A percentile compares a stretch with the other conserved stretches of the same genome.
phyloP scores from a whole-genome alignment of 2,329 filamentous ascomycete genomes.

The Diaporthe batatas region DNA sequence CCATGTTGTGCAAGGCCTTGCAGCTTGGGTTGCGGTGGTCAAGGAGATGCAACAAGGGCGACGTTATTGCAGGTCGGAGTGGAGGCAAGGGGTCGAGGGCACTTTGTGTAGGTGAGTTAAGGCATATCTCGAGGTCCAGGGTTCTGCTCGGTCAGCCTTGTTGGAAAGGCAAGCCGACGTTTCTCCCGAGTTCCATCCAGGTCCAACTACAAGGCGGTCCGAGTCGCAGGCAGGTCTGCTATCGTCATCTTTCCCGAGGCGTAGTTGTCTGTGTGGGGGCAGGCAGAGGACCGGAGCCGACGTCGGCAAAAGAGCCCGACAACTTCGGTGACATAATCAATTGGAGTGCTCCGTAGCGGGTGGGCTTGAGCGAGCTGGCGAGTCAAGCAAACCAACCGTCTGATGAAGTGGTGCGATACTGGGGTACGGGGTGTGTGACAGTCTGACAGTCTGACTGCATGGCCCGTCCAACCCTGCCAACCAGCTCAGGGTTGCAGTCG shows the following conservation, averaged over 20 bases:
- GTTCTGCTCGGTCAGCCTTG: conserved; percentile 18
- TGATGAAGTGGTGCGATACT: conserved; percentile 20
- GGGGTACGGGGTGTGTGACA: no score
- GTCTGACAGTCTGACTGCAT: neutral
- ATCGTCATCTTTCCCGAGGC: conserved; percentile 21
- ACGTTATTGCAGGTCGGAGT: neutral
- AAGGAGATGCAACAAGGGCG: neutral
- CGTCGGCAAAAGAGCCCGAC: neutral
- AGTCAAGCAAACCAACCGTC: neutral
- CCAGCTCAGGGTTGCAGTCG: conserved; percentile 26
- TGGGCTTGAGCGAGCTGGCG: no score
- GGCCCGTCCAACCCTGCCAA: neutral
- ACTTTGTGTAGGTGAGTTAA: neutral
- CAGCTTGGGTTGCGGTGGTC: neutral
- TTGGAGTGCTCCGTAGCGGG: neutral
- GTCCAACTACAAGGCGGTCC: neutral
- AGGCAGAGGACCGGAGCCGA: conserved; percentile 19
- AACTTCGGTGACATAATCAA: conserved; percentile 26
- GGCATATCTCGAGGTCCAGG: neutral
- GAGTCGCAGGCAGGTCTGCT: conserved; percentile 24
- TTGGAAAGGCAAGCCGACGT: neutral
- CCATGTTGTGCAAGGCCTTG: conserved; percentile 45
- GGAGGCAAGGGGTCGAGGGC: neutral
- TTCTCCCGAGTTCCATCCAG: conserved; percentile 22
- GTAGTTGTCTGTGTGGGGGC: neutral